These are phyloP conservation scores for Daucus carota DNA, from an alignment of 129 eudicot genomes.

Conservation along the genomic window DH1_v3.0 NC_030383.2:1750501-1751000, in stretches of 20 bases:
- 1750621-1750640: slow-evolving; percentile 57
- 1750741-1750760: slow-evolving; percentile 2
- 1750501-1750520: not conserved
- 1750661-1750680: not conserved
- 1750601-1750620: slow-evolving; percentile 48
- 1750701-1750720: too few species aligned
- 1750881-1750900: too few species aligned
- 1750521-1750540: not conserved
- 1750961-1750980: too few species aligned
- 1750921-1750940: too few species aligned
- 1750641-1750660: not conserved
- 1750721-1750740: not conserved
- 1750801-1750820: too few species aligned
- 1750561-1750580: slow-evolving; percentile 51
- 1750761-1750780: slow-evolving; percentile 43
- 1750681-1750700: not conserved
- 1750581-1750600: slow-evolving; percentile 60
- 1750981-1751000: not conserved
- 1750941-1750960: too few species aligned
- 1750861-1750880: too few species aligned
- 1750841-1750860: too few species aligned
- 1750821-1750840: too few species aligned
- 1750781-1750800: too few species aligned
- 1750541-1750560: slow-evolving; percentile 34
- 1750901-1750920: too few species aligned